A percentile compares a stretch with the other conserved stretches of the same genome.
These are phyloP conservation scores for Apiospora malaysiana DNA, from an alignment of 2,329 filamentous ascomycete genomes.

Conservation along the genomic window DNA sequence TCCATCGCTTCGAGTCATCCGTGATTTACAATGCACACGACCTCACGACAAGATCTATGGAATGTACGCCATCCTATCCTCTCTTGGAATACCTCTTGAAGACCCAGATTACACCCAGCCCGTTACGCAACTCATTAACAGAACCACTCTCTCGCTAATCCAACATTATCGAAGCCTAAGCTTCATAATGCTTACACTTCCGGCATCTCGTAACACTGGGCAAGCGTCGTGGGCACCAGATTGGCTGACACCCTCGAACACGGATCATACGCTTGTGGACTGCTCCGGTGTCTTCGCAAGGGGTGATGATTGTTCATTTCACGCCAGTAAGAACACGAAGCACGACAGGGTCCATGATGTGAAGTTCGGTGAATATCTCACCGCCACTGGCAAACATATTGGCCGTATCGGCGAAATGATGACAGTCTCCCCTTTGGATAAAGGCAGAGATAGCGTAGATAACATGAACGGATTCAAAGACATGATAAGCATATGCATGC, in stretches of 20 bases:
- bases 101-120: background rate
- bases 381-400: background rate
- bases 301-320: too few relatives aligned
- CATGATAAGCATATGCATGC: background rate
- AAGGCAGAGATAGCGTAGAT: background rate
- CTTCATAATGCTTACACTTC: background rate
- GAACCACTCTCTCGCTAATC: background rate
- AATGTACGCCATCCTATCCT: background rate
- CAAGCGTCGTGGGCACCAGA: conserved; percentile 5
- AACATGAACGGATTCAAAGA: background rate
- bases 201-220: background rate
- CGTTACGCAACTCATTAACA: background rate
- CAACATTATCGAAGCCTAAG: too few relatives aligned
- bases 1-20: background rate
- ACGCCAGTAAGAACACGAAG: background rate
- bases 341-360: background rate
- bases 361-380: too few relatives aligned
- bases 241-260: background rate
- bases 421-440: background rate
- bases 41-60: conserved; percentile 7
- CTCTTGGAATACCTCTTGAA: background rate
- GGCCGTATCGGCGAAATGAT: background rate
- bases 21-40: background rate
- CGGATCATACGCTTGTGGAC: too few relatives aligned
- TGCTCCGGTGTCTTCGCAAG: background rate